Evolutionary conservation across 306 rosid genomes (phyloP).

Genomic region (Vicia sativa): DNA sequence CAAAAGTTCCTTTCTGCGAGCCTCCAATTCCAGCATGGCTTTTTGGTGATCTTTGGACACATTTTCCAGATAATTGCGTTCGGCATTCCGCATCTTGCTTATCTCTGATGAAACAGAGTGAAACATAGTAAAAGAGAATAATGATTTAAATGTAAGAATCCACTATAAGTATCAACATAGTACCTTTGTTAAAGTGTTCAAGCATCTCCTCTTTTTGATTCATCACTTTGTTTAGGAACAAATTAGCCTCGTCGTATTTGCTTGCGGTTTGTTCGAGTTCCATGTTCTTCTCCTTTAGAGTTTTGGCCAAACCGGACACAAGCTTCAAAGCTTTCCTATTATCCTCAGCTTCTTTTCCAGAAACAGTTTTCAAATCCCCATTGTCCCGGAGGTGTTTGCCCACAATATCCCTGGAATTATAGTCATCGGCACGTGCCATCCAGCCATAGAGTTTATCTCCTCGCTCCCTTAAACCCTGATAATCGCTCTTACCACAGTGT

Average conservation of each 20-base stretch:
- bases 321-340: conserved; percentile 47
- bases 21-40: conserved; percentile 46
- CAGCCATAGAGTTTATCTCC: conserved; percentile 67
- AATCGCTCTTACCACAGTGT: conserved; percentile 61
- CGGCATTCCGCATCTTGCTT: conserved; percentile 46
- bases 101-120: conserved; percentile 49
- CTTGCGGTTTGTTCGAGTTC: conserved; percentile 50
- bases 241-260: conserved; percentile 44
- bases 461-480: not conserved
- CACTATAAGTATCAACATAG: conserved; percentile 23
- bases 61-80: conserved; percentile 37
- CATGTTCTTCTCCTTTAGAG: conserved; percentile 49
- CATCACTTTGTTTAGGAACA: conserved; percentile 47
- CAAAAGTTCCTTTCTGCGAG: conserved; percentile 52
- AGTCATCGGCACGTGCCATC: conserved; percentile 55
- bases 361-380: conserved; percentile 53
- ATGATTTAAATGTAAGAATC: not conserved
- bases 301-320: conserved; percentile 50
- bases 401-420: conserved; percentile 5
- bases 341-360: conserved; percentile 51
- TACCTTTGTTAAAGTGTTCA: conserved; percentile 57
- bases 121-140: not conserved
- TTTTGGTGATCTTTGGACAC: conserved; percentile 51
- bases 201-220: conserved; percentile 50
- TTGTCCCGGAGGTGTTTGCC: conserved; percentile 41